phyloP scores from a whole-genome alignment of 352 stramenopile genomes.

The Paralagenidium karlingii region DNA sequence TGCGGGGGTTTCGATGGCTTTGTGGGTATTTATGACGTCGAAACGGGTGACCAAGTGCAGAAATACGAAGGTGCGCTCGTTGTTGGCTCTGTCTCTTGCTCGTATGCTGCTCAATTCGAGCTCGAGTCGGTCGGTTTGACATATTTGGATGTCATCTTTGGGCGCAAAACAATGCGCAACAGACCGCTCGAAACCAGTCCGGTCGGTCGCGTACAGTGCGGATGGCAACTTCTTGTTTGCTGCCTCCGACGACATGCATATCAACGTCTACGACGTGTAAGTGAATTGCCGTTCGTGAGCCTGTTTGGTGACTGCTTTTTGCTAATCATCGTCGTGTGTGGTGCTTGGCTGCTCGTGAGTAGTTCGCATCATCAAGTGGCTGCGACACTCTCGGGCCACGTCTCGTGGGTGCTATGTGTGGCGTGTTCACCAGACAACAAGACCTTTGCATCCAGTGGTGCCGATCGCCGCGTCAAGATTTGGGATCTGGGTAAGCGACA shows the following conservation, averaged over 20 bases:
- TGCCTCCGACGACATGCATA: conserved; percentile 85
- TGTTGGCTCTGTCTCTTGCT: background rate
- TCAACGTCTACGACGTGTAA: conserved; percentile 89
- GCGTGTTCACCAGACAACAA: conserved; percentile 37
- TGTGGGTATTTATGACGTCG: conserved; percentile 77
- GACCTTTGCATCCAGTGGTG: conserved; percentile 24
- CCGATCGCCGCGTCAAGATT: conserved; percentile 86
- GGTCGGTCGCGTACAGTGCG: conserved; percentile 69
- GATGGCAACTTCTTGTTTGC: conserved; percentile 79
- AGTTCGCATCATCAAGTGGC: conserved; percentile 65
- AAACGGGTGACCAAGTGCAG: conserved; percentile 64
- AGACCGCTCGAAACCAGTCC: conserved; percentile 82
- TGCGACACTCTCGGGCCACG: conserved; percentile 77
- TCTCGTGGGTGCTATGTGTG: conserved; percentile 82
- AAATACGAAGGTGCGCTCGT: conserved; percentile 60
- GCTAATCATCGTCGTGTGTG: background rate
- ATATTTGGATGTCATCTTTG: too few species aligned
- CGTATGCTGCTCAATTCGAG: too few species aligned
- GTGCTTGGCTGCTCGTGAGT: background rate
- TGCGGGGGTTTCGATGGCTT: conserved; percentile 72
- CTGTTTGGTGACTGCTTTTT: background rate
- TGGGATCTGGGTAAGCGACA: conserved; percentile 83
- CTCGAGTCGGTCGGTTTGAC: too few species aligned
- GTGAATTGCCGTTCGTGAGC: conserved; percentile 8
- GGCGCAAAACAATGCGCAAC: too few species aligned